Base-by-base conservation (phyloP, 805 yeast species). In the Ogataea trehalophila region DNA sequence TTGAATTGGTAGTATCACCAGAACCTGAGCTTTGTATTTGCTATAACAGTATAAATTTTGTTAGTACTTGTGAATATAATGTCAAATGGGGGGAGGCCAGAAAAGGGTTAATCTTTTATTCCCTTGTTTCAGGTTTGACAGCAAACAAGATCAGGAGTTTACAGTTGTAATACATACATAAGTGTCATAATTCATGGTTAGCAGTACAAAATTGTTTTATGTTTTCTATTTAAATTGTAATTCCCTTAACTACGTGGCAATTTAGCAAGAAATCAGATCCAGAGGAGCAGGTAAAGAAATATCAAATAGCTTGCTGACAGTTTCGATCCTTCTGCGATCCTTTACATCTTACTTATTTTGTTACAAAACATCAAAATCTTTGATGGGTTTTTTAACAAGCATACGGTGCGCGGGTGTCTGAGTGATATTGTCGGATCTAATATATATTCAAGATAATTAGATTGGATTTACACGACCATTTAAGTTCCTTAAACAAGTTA, bases 301-400 rank as follows among this genome's bases (percentile, higher is more conserved):
- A 26, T 11, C 31, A 26, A 26, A 26, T 26, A 9, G 31, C 3
- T 26, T 26, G 11, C 31, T 26, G 11, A 26, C 31, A 20, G 31
- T 26, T 26, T 26, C 31, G 31, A 26, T 26, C 39, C 39, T 26
- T 22, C 31, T 26, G 26, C 18, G 31, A 26, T 26, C 31, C 31
- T 26, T 26, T 4, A 9, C 13, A 9, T 26, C 31, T 5, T 3
- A 11, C 31, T 7, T 26, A 8, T 26, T 26, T 26, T 26, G 31
- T 26, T 26, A 26, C 20, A 15, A 6, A 39, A 26, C 26, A 9
- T 33, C 15, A 26, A 23, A 39, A 22, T n/a, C 16, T 20, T 46
- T 54, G 58, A 54, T 54, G 45, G 45, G 41, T 34, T 52, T 54
- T 52, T 54, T 52, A 48, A 54, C 58, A 54, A 39, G 48, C 37